Base-by-base conservation (phyloP, 805 yeast genomes). In the Schwanniomyces vanrijiae region DNA sequence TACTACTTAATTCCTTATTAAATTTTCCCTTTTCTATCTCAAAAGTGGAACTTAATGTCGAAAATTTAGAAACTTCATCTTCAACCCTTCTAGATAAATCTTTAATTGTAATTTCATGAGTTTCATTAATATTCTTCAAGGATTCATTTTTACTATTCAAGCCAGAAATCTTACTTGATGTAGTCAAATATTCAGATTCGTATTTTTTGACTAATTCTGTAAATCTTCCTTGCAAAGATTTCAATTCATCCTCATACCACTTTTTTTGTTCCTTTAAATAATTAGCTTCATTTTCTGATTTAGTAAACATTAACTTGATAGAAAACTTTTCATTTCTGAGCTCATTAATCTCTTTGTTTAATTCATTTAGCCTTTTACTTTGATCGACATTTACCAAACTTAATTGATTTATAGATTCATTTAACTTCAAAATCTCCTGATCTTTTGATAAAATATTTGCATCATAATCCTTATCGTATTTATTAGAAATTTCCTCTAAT, bases 21-120 rank as follows among this genome's bases (percentile, higher is more conserved):
- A 64, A 58, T 37, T 63, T 62, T 9, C 64, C 61, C 65, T 83
- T 76, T 57, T 85, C 90, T 26, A 76, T 75, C 38, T 66, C 68
- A 25, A 53, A 54, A 25, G 59, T 56, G 13, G 64, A 58, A 39
- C 59, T 63, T 25, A 62, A 46, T 9, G 56, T 56, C 1, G 62
- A 49, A 6, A 49, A 51, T 31, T 59, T 46, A 5, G 56, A 41
- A 3, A 60, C 43, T 34, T 58, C 60, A n/a, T 48, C 43, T 43
- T 71, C 75, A 14, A 61, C 44, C 22, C 74, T 68, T 52, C 76
- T 81, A 20, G 73, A 74, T 22, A 84, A 59, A 3, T 73, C 66
- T 52, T 78, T 79, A 21, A 81, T 61, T 45, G 78, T 71, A 1
- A 70, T 53, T 22, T 78, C 59, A 4, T 80, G 57, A n/a, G 47